phyloP scores from a whole-genome alignment of 2,329 filamentous ascomycete genomes.

The Colletotrichum eremochloae region DNA sequence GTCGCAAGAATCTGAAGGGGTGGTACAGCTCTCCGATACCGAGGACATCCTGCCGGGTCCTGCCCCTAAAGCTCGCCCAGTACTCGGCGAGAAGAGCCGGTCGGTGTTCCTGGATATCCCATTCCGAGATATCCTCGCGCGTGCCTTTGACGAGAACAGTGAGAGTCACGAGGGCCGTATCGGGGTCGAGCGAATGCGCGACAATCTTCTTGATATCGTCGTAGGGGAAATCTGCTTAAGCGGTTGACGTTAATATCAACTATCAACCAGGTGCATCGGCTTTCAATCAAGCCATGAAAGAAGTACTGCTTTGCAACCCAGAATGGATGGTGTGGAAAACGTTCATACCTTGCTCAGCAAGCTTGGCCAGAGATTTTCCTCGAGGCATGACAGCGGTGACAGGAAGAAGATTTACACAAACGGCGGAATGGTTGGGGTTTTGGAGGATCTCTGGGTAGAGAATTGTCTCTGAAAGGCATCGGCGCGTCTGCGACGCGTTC shows the following conservation, averaged over 20 bases:
- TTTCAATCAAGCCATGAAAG: neutral
- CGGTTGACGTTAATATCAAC: neutral
- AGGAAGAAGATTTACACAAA: neutral
- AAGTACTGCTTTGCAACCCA: neutral
- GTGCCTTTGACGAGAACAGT: constrained; percentile 21
- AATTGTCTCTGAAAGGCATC: constrained; percentile 2
- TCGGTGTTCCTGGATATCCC: constrained; percentile 35
- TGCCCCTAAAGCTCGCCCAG: constrained; percentile 32
- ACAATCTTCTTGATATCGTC: constrained; percentile 33
- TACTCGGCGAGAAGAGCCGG: constrained; percentile 26
- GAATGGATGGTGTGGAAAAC: too few relatives aligned
- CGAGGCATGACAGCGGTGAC: constrained; percentile 26
- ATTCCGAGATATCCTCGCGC: constrained; percentile 29
- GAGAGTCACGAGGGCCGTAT: constrained; percentile 32
- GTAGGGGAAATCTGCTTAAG: constrained; percentile 25
- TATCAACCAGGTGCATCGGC: neutral
- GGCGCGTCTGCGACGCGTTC: constrained; percentile 29
- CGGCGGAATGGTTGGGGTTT: neutral
- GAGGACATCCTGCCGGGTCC: constrained; percentile 35
- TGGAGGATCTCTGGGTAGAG: neutral
- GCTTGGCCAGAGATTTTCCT: constrained; percentile 17
- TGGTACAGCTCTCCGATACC: constrained; percentile 36
- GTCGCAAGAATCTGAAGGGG: constrained; percentile 29
- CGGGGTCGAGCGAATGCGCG: constrained; percentile 21
- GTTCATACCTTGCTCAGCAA: constrained; percentile 26